Percentiles rank a stretch among this genome's conserved stretches.
phyloP scores from a whole-genome alignment of 108 stramenopile species.

The Nitzschia sp. region DNA sequence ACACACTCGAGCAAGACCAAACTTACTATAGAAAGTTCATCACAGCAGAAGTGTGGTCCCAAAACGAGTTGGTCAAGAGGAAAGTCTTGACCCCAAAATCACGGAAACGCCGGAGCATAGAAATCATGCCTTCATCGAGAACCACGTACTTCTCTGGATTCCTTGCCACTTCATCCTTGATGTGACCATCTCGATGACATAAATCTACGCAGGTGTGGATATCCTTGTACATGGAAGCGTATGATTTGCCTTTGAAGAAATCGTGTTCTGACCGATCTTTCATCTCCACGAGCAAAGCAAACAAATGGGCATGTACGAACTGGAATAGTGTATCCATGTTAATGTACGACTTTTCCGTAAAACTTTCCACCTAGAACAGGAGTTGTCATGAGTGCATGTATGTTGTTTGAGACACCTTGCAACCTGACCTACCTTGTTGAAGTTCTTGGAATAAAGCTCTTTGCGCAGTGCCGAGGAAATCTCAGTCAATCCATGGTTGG shows the following conservation, averaged over 20 bases:
- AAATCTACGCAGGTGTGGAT: slow-evolving; percentile 90
- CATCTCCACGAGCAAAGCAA: slow-evolving; percentile 82
- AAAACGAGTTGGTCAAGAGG: slow-evolving; percentile 91
- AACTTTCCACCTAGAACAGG: slow-evolving; percentile 54
- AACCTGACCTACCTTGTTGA: slow-evolving; percentile 51
- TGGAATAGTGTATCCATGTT: slow-evolving; percentile 95
- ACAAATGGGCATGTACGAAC: slow-evolving; percentile 81
- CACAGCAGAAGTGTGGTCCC: slow-evolving; percentile 93
- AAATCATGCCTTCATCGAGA: slow-evolving; percentile 79
- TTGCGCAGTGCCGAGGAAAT: slow-evolving; percentile 76
- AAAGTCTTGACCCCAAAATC: slow-evolving; percentile 87
- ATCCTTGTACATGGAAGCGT: slow-evolving; percentile 85
- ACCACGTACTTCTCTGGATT: slow-evolving; percentile 88
- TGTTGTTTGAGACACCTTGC: neutral
- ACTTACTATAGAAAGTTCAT: slow-evolving; percentile 88
- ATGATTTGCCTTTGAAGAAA: slow-evolving; percentile 83
- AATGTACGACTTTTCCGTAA: slow-evolving; percentile 84
- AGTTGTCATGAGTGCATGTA: neutral
- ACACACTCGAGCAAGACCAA: neutral
- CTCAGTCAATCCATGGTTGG: slow-evolving; percentile 83
- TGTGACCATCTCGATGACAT: slow-evolving; percentile 95
- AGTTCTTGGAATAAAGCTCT: slow-evolving; percentile 65
- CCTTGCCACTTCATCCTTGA: slow-evolving; percentile 89
- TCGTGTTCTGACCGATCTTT: slow-evolving; percentile 80
- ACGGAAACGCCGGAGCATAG: slow-evolving; percentile 80